Conservation (phyloP, 257 asterid genomes). For the Scutellaria minor region DNA sequence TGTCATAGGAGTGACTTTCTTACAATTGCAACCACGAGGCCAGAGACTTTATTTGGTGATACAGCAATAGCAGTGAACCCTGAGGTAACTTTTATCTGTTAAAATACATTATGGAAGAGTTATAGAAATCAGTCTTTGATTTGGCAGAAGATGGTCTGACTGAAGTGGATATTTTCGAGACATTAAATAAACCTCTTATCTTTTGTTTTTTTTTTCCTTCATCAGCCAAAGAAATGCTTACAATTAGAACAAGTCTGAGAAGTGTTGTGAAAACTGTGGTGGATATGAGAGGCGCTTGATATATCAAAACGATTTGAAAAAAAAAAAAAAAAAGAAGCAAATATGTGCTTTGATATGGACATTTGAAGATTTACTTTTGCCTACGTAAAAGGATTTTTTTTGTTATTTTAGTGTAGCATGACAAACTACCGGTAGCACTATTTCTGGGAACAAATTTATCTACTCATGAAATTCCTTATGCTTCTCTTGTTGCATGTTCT, state of each 20-base stretch:
- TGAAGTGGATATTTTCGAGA: conserved; percentile 14
- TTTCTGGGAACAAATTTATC: conserved; percentile 14
- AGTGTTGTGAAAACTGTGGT: background rate
- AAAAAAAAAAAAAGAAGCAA: background rate
- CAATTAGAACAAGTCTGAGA: background rate
- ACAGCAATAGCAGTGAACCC: conserved; percentile 96
- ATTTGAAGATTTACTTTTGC: conserved; percentile 2
- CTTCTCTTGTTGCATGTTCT: background rate
- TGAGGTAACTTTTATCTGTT: conserved; percentile 53
- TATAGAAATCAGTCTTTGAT: background rate
- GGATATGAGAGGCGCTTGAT: background rate
- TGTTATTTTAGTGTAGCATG: background rate
- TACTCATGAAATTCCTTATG: conserved; percentile 1
- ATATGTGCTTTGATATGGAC: background rate
- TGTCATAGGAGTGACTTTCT: conserved; percentile 77
- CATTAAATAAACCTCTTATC: background rate
- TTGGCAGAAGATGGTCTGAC: conserved; percentile 11
- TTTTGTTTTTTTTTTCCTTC: background rate
- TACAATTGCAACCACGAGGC: conserved; percentile 97
- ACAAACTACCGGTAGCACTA: background rate
- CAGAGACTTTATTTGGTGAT: conserved; percentile 98
- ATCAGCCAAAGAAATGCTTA: background rate
- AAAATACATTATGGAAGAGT: conserved; percentile 10
- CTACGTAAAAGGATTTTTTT: background rate
- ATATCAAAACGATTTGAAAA: background rate